Evolutionary conservation across 2,329 filamentous ascomycete genomes (phyloP), one percentile per base, ranked within the genome.

Genomic region (Pseudogymnoascus sp.): DNA sequence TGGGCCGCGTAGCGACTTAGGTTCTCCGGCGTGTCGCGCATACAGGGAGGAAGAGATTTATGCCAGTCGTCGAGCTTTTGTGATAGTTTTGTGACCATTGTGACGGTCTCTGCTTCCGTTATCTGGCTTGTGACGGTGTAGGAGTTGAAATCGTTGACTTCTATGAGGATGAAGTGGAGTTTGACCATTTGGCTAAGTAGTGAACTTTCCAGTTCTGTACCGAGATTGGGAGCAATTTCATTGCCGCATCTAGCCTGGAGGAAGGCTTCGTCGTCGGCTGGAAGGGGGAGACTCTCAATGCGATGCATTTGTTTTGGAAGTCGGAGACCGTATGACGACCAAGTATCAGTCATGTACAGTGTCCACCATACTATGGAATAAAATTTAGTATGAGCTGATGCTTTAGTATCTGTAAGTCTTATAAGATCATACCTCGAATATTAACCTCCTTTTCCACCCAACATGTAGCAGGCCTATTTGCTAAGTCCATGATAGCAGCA

Each of bases 301-400:
- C 67, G 69, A 10, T 64, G 56, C 31, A 77, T 68, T 60, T 74
- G 70, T 11, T 73, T 70, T 8, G 75, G 74, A 8, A 76, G 65
- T 4, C 72, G 68, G 3, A 77, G 68, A 2, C 75, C 75, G 10
- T 72, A 70, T 1, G 75, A 74, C 8, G 72, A 75, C 76, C 75
- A 78, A 16, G 74, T 71, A 61, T 78, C 76, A 50, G 76, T 75
- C 76, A 78, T 77, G 65, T 72, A 75, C 1, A 77, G 66, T 1
- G 74, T 71, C 76, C 76, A 77, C 74, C 75, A 78, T 5, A 72
- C 72, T 69, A 46, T 26, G 6, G 16, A 37, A n/a, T 11, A 28
- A 14, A 26, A 10, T 16, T n/a, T 63, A n/a, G 53, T n/a, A n/a
- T 14, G 12, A 28, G 11, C 22, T 37, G 31, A 59, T 31, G 33